Conservation (phyloP, 306 rosid genomes). For the Quillaja saponaria region DNA sequence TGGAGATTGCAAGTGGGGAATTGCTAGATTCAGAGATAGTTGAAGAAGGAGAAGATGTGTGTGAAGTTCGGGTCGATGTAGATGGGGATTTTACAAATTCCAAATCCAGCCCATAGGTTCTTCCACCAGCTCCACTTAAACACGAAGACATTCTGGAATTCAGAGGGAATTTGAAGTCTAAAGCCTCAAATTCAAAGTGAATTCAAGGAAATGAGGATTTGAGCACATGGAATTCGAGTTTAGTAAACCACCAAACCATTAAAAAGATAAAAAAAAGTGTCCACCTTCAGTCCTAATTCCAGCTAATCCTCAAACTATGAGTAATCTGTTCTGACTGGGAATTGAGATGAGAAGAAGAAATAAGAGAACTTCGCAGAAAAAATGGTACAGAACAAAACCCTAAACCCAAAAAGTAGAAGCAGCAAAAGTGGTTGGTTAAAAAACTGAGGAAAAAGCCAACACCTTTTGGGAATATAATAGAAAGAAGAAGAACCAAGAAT, state of each 20-base stretch:
- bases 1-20: slow-evolving; percentile 62
- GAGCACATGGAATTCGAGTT: neutral
- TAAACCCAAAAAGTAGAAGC: slow-evolving; percentile 57
- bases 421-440: slow-evolving; percentile 21
- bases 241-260: neutral
- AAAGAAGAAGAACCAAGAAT: slow-evolving; percentile 19
- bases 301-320: slow-evolving; percentile 14
- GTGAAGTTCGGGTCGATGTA: slow-evolving; percentile 56
- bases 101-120: slow-evolving; percentile 74
- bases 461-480: slow-evolving; percentile 18
- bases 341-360: neutral
- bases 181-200: neutral
- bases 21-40: slow-evolving; percentile 82
- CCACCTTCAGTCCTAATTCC: neutral
- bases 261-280: neutral
- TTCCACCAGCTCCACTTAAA: slow-evolving; percentile 66
- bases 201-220: neutral
- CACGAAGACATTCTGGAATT: slow-evolving; percentile 69
- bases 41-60: slow-evolving; percentile 68
- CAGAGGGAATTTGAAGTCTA: neutral
- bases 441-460: slow-evolving; percentile 49
- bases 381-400: slow-evolving; percentile 58
- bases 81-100: slow-evolving; percentile 74
- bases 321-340: neutral
- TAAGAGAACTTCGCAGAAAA: slow-evolving; percentile 2